phyloP scores from a whole-genome alignment of 75 land plant species.

The Larix kaempferi region DNA sequence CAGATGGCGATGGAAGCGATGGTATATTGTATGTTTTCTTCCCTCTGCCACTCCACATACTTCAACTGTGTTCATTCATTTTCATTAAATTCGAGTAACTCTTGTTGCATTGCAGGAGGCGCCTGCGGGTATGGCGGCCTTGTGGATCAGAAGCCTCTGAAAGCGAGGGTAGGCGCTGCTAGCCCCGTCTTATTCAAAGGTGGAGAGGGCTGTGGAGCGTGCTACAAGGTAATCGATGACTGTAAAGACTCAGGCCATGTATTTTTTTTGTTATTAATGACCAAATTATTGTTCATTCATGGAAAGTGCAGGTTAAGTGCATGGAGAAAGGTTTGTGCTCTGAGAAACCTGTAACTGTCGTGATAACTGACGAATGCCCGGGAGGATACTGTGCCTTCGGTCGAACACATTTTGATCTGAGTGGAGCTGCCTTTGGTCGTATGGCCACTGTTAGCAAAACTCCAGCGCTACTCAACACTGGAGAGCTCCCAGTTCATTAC shows the following conservation, averaged over 20 bases:
- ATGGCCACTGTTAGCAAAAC: constrained; percentile 17
- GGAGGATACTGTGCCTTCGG: constrained; percentile 43
- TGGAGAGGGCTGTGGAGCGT: constrained; percentile 85
- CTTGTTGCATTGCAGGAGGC: constrained; percentile 46
- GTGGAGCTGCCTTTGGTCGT: constrained; percentile 30
- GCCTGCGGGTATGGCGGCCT: constrained; percentile 84
- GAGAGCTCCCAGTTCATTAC: constrained; percentile 23
- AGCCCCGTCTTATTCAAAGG: constrained; percentile 66
- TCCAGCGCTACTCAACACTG: constrained; percentile 20
- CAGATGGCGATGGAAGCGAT: constrained; percentile 81
- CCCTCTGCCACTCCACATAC: not conserved
- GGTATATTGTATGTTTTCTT: constrained; percentile 32
- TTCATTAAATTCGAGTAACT: not conserved
- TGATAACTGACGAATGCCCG: constrained; percentile 37
- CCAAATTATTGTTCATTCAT: too few species aligned
- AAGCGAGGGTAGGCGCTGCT: constrained; percentile 66
- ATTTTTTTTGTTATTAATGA: too few species aligned
- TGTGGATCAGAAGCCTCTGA: constrained; percentile 62
- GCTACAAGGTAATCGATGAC: constrained; percentile 33
- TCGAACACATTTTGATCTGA: constrained; percentile 31
- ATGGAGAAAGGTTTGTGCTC: constrained; percentile 12
- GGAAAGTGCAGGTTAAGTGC: constrained; percentile 17
- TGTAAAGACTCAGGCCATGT: too few species aligned
- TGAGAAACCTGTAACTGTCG: constrained; percentile 12
- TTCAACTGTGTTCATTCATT: not conserved